phyloP scores from a whole-genome alignment of 2,329 filamentous ascomycete species.

The Leptographium wingfieldii region DNA sequence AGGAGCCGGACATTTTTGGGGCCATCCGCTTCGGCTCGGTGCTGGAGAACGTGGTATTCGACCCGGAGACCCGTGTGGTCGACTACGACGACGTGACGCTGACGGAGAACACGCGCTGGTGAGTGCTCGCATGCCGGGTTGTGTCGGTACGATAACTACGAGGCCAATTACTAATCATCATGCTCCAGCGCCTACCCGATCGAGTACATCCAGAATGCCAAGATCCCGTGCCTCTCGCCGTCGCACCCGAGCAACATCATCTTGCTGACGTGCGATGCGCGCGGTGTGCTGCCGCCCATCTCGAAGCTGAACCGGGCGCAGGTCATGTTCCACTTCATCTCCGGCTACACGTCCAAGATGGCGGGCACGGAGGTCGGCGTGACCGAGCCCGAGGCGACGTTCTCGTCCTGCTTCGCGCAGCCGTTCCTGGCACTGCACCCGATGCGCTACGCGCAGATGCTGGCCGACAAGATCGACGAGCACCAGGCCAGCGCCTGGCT shows the following conservation, averaged over 20 bases:
- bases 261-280: constrained; percentile 93
- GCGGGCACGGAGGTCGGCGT: constrained; percentile 95
- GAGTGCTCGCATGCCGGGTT: neutral
- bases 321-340: constrained; percentile 99
- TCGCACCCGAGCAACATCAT: constrained; percentile 96
- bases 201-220: constrained; percentile 97
- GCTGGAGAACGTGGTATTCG: constrained; percentile 97
- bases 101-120: constrained; percentile 82
- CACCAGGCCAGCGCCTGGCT: constrained; percentile 97
- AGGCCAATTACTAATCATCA: too few species aligned
- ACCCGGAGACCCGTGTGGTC: constrained; percentile 75
- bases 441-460: constrained; percentile 98
- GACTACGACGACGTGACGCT: constrained; percentile 93
- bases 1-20: constrained; percentile 95
- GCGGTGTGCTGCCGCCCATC: constrained; percentile 93
- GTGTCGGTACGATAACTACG: too few species aligned
- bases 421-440: constrained; percentile 98
- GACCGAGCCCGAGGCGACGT: constrained; percentile 93
- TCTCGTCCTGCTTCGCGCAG: constrained; percentile 98
- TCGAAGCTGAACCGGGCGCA: constrained; percentile 90
- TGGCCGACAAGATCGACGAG: constrained; percentile 91
- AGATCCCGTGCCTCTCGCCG: constrained; percentile 84
- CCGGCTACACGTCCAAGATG: constrained; percentile 99
- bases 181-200: constrained; percentile 77
- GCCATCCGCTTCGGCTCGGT: constrained; percentile 96